A percentile compares a stretch with the other conserved stretches of the same genome.
Evolutionary conservation across 148 eudicot species (phyloP).

Genomic region (Rheum nobile): DNA sequence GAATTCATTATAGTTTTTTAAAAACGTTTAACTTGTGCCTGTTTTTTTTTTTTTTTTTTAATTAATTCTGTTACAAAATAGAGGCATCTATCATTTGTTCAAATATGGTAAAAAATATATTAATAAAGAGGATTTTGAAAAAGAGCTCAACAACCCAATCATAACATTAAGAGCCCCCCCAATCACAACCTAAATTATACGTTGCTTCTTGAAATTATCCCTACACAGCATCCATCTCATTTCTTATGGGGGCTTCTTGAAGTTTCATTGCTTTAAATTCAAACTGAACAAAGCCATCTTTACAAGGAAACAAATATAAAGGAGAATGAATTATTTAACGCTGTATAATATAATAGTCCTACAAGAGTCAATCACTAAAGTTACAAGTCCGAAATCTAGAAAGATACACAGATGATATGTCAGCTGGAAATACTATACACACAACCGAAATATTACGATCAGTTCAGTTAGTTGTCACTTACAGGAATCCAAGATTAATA

Average conservation of each 20-base stretch:
- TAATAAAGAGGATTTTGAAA: too few species aligned
- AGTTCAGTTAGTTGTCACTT: not conserved
- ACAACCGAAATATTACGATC: not conserved
- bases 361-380: not conserved
- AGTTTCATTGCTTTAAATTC: not conserved
- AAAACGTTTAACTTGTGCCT: too few species aligned
- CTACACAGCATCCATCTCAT: too few species aligned
- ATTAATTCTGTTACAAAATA: too few species aligned
- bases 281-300: not conserved
- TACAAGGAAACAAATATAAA: not conserved
- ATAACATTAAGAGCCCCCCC: too few species aligned
- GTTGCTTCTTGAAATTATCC: too few species aligned
- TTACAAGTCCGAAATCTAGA: not conserved
- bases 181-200: too few species aligned
- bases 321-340: not conserved
- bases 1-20: too few species aligned
- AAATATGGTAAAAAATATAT: too few species aligned
- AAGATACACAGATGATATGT: not conserved
- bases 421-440: constrained; percentile 3
- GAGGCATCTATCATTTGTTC: too few species aligned
- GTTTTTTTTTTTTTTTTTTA: too few species aligned
- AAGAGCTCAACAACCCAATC: too few species aligned
- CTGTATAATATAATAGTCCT: not conserved
- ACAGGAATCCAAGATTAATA: not conserved
- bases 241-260: not conserved